Evolutionary conservation across 768 basidiomycete species (phyloP), one percentile per base, ranked within the genome.

Genomic region (Boletus reticulatus): DNA sequence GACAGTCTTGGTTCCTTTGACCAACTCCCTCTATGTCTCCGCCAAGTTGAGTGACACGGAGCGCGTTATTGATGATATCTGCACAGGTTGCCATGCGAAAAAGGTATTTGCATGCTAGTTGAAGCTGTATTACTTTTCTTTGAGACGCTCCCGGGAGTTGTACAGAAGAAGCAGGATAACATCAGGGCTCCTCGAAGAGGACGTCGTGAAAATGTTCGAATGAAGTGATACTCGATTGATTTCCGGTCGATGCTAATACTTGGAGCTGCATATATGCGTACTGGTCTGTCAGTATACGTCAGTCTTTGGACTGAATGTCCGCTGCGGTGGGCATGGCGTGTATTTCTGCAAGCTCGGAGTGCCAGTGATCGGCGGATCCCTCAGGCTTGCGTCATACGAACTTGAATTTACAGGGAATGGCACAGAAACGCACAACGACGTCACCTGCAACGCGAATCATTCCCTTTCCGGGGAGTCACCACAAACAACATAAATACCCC

Each of bases 61-160:
- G 43, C 82, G 92, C 62, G 95, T 99, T 45, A 87, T 98, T 58
- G 84, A 98, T 38, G 97, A 99, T 69, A 80, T 98, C 27, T 97
- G 97, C 2, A 98, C 96, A 0, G 96, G 97, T 0, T 99, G 98
- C 72, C 98, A 88, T 62, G 90, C 98, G 17, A 86, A 92, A 73
- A 99, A 98, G 82, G 97, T 92, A 45, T 48, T 29, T 10, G 8
- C 2, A 4, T 43, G 76, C 52, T 24, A 53, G 14, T 49, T 29
- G 50, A 20, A 34, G 16, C n/a, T 8, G 12, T 44, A 5, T 47
- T 41, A n/a, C n/a, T n/a, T n/a, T n/a, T 22, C 1, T 22, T 22
- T 22, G 22, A 22, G 22, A 22, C 22, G 22, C 22, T 99, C 44
- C 93, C 98, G 70, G 88, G 88, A 43, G 92, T 93, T 34, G n/a